Conservation (phyloP, 768 basidiomycete genomes). For the Termitomyces sp. region DNA sequence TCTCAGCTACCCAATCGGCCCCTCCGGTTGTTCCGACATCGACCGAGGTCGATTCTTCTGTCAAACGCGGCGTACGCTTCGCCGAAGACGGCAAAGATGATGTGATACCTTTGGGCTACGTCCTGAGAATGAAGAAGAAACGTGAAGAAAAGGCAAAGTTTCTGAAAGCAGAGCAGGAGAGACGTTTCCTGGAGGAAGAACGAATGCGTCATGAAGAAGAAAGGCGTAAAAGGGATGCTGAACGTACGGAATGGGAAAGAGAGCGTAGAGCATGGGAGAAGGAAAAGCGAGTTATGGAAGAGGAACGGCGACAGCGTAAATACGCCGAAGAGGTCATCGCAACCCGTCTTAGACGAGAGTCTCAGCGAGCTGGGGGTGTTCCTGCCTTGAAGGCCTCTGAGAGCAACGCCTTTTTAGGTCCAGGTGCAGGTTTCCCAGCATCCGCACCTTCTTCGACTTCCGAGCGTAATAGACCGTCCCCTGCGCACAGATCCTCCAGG, state of each 20-base stretch:
- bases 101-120: constrained; percentile 59
- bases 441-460: constrained; percentile 31
- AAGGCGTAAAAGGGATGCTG: constrained; percentile 35
- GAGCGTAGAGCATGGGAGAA: constrained; percentile 44
- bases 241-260: constrained; percentile 41
- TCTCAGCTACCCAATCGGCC: constrained; percentile 3
- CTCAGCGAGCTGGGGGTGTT: constrained; percentile 41
- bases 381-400: constrained; percentile 20
- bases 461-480: constrained; percentile 35
- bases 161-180: constrained; percentile 52
- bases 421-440: constrained; percentile 27
- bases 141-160: constrained; percentile 69
- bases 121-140: constrained; percentile 66
- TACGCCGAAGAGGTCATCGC: constrained; percentile 59
- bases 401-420: constrained; percentile 13
- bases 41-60: constrained; percentile 16
- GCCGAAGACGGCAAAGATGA: constrained; percentile 66
- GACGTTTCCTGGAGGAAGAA: constrained; percentile 44
- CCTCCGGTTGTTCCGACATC: constrained; percentile 7
- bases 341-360: constrained; percentile 55
- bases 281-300: constrained; percentile 44
- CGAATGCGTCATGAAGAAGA: constrained; percentile 39
- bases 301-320: constrained; percentile 44
- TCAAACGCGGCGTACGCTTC: constrained; percentile 59
- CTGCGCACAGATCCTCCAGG: constrained; percentile 33